phyloP scores from a whole-genome alignment of 2,329 filamentous ascomycete species.

The Tolypocladium endophyticum region DNA sequence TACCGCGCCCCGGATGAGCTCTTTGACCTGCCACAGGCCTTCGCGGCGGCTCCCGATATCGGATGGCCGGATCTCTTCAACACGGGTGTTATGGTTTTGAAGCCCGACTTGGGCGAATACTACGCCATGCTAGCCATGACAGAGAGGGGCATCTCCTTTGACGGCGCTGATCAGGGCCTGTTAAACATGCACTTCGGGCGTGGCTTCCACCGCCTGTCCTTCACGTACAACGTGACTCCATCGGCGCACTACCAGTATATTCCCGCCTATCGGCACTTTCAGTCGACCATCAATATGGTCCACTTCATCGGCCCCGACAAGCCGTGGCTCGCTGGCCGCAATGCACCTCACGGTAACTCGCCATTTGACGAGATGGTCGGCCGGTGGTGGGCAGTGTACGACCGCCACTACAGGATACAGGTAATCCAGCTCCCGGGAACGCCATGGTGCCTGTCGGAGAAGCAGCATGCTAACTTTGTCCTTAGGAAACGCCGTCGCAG shows the following conservation, averaged over 20 bases:
- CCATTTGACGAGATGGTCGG: constrained; percentile 77
- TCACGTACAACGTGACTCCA: constrained; percentile 94
- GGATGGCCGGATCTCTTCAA: constrained; percentile 99
- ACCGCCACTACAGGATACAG: constrained; percentile 62
- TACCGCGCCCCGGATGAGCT: constrained; percentile 88
- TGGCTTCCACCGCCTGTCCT: constrained; percentile 78
- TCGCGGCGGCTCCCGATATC: constrained; percentile 78
- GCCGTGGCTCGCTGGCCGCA: constrained; percentile 66
- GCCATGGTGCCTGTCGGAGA: neutral
- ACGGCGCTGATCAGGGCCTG: constrained; percentile 91
- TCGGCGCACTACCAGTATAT: constrained; percentile 96
- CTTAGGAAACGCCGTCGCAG: constrained; percentile 9
- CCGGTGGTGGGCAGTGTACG: constrained; percentile 91
- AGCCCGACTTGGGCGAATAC: constrained; percentile 79
- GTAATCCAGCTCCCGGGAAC: constrained; percentile 23
- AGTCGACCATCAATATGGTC: constrained; percentile 77
- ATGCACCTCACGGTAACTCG: constrained; percentile 39
- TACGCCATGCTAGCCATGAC: constrained; percentile 77
- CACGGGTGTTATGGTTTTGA: constrained; percentile 89
- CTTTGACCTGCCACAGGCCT: constrained; percentile 52
- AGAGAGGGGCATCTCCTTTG: constrained; percentile 80
- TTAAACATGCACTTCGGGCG: constrained; percentile 89
- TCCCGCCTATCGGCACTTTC: constrained; percentile 87
- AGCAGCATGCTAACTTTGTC: neutral
- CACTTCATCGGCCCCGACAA: constrained; percentile 93